Conservation (phyloP, 2,329 filamentous ascomycete species). For the Colletotrichum euphorbiae region DNA sequence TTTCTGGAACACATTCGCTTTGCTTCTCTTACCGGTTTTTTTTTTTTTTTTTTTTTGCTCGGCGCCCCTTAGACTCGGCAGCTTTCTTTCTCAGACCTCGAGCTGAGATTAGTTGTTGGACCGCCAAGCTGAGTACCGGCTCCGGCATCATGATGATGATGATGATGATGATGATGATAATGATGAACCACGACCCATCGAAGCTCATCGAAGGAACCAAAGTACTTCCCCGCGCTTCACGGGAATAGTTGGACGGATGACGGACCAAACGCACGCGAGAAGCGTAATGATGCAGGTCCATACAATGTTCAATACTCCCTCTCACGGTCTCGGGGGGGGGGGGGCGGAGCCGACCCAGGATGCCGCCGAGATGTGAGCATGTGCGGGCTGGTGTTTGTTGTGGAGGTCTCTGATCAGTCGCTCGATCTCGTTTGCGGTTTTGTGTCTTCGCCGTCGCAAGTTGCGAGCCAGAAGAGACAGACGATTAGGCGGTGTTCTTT, state of each 20-base stretch:
- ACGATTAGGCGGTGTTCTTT: no score
- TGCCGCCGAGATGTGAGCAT: neutral
- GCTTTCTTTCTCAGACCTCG: no score
- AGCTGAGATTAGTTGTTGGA: no score
- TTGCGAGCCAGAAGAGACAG: neutral
- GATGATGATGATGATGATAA: no score
- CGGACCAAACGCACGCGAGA: constrained; percentile 50
- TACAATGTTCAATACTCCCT: constrained; percentile 48
- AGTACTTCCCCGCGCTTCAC: constrained; percentile 20
- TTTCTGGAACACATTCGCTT: constrained; percentile 51
- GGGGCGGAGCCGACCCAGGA: constrained; percentile 36
- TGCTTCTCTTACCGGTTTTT: no score
- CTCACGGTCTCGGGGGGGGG: no score
- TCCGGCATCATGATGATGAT: constrained; percentile 49
- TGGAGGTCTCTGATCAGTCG: neutral
- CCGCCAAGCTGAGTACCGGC: constrained; percentile 45
- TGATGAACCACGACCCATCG: constrained; percentile 47
- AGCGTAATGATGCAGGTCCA: constrained; percentile 50
- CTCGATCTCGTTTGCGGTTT: neutral
- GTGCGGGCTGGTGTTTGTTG: neutral
- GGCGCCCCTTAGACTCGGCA: no score
- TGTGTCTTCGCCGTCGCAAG: neutral
- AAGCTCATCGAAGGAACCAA: constrained; percentile 40
- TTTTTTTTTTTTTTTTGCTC: no score
- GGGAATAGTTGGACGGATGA: constrained; percentile 53